phyloP scores from a whole-genome alignment of 176 grass and related monocot species.

The Musa troglodytarum region DNA sequence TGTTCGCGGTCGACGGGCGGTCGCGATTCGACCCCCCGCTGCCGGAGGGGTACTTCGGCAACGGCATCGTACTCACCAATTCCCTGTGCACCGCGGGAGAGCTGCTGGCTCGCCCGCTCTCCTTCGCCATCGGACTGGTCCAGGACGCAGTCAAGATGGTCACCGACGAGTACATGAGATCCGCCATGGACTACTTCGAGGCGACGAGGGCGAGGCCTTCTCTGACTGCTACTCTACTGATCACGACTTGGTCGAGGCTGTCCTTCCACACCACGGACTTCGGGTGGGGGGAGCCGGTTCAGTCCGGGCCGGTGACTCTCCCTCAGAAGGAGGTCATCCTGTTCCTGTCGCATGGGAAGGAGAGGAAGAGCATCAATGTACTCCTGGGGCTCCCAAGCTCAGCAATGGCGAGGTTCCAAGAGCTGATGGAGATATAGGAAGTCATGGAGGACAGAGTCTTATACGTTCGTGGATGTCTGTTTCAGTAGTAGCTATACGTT shows the following conservation, averaged over 20 bases:
- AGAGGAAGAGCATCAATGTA: conserved; percentile 78
- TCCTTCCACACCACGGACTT: conserved; percentile 79
- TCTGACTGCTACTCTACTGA: conserved; percentile 71
- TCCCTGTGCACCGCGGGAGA: conserved; percentile 45
- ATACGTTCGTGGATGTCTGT: neutral
- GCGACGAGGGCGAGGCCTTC: conserved; percentile 58
- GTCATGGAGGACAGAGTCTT: neutral
- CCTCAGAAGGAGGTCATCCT: conserved; percentile 90
- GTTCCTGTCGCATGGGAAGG: conserved; percentile 79
- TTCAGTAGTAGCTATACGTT: too few species aligned
- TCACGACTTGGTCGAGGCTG: conserved; percentile 83
- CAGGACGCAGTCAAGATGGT: conserved; percentile 60
- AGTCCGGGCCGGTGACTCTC: conserved; percentile 75
- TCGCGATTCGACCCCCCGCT: conserved; percentile 50
- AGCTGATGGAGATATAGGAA: conserved; percentile 45
- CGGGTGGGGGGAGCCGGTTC: conserved; percentile 63
- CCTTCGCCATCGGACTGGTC: conserved; percentile 42
- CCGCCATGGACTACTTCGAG: conserved; percentile 93
- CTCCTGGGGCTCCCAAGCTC: conserved; percentile 71
- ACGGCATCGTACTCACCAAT: conserved; percentile 75
- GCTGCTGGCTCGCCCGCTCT: conserved; percentile 39
- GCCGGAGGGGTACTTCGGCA: conserved; percentile 64
- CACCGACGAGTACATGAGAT: conserved; percentile 82
- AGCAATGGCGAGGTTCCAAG: conserved; percentile 75
- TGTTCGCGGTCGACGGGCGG: conserved; percentile 85